phyloP scores from a whole-genome alignment of 2,329 filamentous ascomycete species.

The Diaporthe eres region DNA sequence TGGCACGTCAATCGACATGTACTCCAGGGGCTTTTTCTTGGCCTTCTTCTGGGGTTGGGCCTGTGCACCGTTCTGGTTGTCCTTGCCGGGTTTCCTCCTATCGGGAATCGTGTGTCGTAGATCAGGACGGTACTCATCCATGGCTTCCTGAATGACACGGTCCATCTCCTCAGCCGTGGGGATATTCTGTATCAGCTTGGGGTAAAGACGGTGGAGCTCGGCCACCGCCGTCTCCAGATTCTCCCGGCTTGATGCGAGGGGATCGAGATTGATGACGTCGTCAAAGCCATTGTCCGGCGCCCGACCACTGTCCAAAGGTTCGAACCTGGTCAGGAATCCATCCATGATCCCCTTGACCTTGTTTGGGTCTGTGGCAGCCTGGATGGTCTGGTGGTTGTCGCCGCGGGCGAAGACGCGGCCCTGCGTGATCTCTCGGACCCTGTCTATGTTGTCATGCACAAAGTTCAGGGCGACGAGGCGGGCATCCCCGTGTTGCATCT shows the following conservation, averaged over 20 bases:
- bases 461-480: constrained; percentile 91
- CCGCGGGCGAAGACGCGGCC: constrained; percentile 86
- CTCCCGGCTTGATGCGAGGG: constrained; percentile 79
- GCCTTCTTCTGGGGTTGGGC: constrained; percentile 51
- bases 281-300: constrained; percentile 89
- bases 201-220: constrained; percentile 82
- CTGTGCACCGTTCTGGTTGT: constrained; percentile 52
- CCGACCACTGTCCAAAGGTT: constrained; percentile 76
- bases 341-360: constrained; percentile 96
- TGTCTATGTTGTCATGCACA: constrained; percentile 82
- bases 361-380: constrained; percentile 78
- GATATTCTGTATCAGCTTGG: constrained; percentile 78
- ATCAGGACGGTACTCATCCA: constrained; percentile 83
- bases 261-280: constrained; percentile 86
- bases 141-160: constrained; percentile 80
- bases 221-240: constrained; percentile 87
- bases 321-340: constrained; percentile 89
- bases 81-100: constrained; percentile 61
- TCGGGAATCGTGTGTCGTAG: constrained; percentile 82
- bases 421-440: constrained; percentile 81
- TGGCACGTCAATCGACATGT: constrained; percentile 67
- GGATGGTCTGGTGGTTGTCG: constrained; percentile 98
- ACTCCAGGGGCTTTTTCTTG: constrained; percentile 68
- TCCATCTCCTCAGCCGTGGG: constrained; percentile 84
- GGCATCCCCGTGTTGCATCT: constrained; percentile 71